Percentiles rank a stretch among this genome's conserved stretches.
Evolutionary conservation across 2,329 filamentous ascomycete genomes (phyloP).

Genomic region (Podosphaera aphanis): DNA sequence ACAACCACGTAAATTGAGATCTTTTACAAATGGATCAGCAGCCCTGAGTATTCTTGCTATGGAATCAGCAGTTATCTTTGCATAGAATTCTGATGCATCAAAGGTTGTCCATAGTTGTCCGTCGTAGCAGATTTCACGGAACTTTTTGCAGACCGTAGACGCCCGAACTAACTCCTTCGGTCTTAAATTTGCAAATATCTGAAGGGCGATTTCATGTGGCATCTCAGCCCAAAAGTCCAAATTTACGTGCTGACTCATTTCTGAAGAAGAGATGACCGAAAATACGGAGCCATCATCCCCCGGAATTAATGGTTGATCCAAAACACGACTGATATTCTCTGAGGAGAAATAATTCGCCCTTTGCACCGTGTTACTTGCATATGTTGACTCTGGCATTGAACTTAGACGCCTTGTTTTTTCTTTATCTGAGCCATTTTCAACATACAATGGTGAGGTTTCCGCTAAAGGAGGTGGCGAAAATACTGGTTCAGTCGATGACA

Average conservation of each 20-base stretch:
- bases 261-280: slow-evolving; percentile 2
- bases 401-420: not conserved
- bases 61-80: slow-evolving; percentile 61
- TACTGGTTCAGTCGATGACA: slow-evolving; percentile 14
- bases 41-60: slow-evolving; percentile 64
- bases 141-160: slow-evolving; percentile 55
- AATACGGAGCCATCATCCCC: slow-evolving; percentile 16
- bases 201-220: slow-evolving; percentile 60
- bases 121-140: slow-evolving; percentile 71
- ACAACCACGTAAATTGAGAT: slow-evolving; percentile 78
- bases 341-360: slow-evolving; percentile 8
- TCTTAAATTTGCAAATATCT: slow-evolving; percentile 51
- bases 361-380: slow-evolving; percentile 9
- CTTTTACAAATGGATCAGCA: slow-evolving; percentile 72
- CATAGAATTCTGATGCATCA: slow-evolving; percentile 70
- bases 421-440: not conserved
- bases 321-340: slow-evolving; percentile 5
- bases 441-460: slow-evolving; percentile 8
- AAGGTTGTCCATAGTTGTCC: slow-evolving; percentile 79
- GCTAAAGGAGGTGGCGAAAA: slow-evolving; percentile 12
- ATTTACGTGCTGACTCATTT: slow-evolving; percentile 15
- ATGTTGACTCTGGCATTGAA: slow-evolving; percentile 3
- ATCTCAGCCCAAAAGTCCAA: slow-evolving; percentile 58
- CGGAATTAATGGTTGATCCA: slow-evolving; percentile 8
- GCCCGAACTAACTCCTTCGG: slow-evolving; percentile 62